These are phyloP conservation scores for Talinum fruticosum DNA, from an alignment of 148 eudicot genomes.

Conservation along the genomic window DNA sequence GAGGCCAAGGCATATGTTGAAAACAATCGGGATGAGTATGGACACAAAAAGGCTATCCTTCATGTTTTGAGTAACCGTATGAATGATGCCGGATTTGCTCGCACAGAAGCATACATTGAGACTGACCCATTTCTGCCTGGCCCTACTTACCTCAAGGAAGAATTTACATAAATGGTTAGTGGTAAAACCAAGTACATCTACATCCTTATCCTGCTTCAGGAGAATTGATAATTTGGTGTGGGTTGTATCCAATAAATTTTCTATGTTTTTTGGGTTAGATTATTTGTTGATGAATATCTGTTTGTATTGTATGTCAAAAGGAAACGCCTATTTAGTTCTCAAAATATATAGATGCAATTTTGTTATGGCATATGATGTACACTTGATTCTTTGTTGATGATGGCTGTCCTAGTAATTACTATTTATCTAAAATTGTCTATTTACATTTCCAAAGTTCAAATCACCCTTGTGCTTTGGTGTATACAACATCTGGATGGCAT, in stretches of 20 bases:
- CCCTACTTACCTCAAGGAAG: conserved; percentile 58
- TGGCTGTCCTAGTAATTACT: not conserved
- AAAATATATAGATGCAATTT: not conserved
- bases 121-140: conserved; percentile 69
- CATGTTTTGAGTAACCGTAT: conserved; percentile 88
- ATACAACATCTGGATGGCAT: too few relatives aligned
- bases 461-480: not conserved
- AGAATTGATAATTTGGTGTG: not conserved
- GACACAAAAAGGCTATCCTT: conserved; percentile 81
- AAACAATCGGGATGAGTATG: conserved; percentile 84
- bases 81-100: conserved; percentile 77
- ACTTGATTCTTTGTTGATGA: not conserved
- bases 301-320: not conserved
- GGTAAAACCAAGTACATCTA: not conserved
- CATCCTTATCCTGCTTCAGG: not conserved
- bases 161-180: conserved; percentile 23
- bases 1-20: conserved; percentile 77
- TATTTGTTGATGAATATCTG: not conserved
- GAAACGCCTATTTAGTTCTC: not conserved
- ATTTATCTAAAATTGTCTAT: too few relatives aligned
- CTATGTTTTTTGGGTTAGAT: not conserved
- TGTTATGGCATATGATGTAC: not conserved
- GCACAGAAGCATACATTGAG: conserved; percentile 75
- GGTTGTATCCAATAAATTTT: not conserved
- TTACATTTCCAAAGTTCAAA: not conserved